phyloP scores from a whole-genome alignment of 139 green algal species.

The Chloropicon primus region DNA sequence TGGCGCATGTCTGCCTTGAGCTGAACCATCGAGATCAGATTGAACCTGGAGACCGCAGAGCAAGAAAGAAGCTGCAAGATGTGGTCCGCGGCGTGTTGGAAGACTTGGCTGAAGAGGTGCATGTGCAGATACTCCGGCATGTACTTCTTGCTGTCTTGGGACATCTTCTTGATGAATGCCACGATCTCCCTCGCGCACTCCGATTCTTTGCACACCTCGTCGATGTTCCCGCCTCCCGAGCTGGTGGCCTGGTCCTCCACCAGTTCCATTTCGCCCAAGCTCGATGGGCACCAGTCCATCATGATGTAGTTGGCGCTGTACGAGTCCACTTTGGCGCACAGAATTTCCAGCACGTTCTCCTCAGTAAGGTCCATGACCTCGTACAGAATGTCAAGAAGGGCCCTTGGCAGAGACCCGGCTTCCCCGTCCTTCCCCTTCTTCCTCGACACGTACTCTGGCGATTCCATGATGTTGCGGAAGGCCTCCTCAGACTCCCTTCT shows the following conservation, averaged over 20 bases:
- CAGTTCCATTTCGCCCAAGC: background rate
- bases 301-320: background rate
- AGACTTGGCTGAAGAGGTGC: background rate
- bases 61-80: background rate
- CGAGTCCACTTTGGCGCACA: background rate
- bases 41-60: background rate
- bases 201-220: background rate
- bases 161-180: background rate
- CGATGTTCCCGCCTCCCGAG: too few species aligned
- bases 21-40: background rate
- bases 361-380: background rate
- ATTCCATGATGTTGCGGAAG: background rate
- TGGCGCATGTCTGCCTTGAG: background rate
- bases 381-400: background rate
- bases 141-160: background rate
- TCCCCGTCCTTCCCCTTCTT: background rate
- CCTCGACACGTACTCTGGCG: background rate
- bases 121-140: background rate
- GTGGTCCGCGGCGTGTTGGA: background rate
- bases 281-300: background rate
- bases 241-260: background rate
- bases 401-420: background rate
- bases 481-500: background rate
- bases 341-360: background rate
- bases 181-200: background rate